These are phyloP conservation scores for Phytopythium delawarense DNA, from an alignment of 352 stramenopile genomes.

Conservation along the genomic window DNA sequence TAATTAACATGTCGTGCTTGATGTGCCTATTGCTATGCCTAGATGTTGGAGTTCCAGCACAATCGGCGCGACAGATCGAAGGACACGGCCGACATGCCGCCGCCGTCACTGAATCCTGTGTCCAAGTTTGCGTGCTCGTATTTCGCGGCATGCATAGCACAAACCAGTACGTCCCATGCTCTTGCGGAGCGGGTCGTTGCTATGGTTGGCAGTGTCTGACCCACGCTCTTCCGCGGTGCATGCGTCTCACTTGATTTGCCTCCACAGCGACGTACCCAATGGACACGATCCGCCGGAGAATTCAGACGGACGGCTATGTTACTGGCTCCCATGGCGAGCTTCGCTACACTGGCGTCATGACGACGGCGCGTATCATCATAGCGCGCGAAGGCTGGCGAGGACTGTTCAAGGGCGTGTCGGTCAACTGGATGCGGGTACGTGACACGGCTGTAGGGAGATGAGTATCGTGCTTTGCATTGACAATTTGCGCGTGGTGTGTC, in stretches of 20 bases:
- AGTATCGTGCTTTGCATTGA: background rate
- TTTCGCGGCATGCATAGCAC: conserved; percentile 77
- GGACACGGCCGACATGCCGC: conserved; percentile 15
- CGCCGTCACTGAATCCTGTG: conserved; percentile 47
- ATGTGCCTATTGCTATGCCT: background rate
- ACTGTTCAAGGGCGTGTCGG: conserved; percentile 83
- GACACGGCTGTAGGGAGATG: background rate
- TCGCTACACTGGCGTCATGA: conserved; percentile 65
- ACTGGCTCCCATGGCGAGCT: conserved; percentile 32
- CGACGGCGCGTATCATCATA: conserved; percentile 68
- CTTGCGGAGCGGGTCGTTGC: background rate
- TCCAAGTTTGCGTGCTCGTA: conserved; percentile 86
- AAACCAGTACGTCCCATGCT: conserved; percentile 52
- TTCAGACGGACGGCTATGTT: conserved; percentile 82
- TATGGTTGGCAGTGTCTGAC: background rate
- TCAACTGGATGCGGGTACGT: conserved; percentile 86
- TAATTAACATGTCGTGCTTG: background rate
- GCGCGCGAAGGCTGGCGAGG: conserved; percentile 72
- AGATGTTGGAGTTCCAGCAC: conserved; percentile 51
- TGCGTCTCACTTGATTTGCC: conserved; percentile 5
- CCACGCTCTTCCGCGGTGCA: background rate
- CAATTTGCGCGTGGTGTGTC: conserved; percentile 1
- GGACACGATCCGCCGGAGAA: conserved; percentile 80
- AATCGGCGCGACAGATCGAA: conserved; percentile 23
- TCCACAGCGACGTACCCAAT: conserved; percentile 73